A percentile compares a stretch with the other conserved stretches of the same genome.
phyloP scores from a whole-genome alignment of 768 basidiomycete species.

The Coprinellus micaceus region DNA sequence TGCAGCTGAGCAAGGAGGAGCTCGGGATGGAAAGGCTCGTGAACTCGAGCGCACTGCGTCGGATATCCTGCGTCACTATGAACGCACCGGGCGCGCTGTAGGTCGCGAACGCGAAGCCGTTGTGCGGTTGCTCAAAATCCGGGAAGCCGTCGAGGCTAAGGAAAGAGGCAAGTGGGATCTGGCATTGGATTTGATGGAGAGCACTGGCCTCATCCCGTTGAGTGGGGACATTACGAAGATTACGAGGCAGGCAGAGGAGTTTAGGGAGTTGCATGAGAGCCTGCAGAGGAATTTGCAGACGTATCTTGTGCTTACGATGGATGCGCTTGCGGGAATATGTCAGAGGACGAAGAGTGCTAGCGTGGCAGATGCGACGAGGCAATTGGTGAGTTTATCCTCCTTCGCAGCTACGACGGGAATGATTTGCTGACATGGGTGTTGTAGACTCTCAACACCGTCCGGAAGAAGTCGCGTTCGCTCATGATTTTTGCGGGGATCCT shows the following conservation, averaged over 20 bases:
- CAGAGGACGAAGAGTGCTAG: conserved; percentile 68
- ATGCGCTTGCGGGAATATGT: conserved; percentile 79
- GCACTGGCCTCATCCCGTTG: conserved; percentile 82
- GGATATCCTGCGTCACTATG: conserved; percentile 78
- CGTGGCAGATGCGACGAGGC: conserved; percentile 70
- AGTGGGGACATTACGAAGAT: conserved; percentile 82
- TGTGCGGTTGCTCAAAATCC: conserved; percentile 69
- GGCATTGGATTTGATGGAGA: conserved; percentile 88
- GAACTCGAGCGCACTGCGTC: conserved; percentile 69
- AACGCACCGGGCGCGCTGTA: conserved; percentile 66
- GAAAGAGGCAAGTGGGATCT: conserved; percentile 67
- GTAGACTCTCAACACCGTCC: conserved; percentile 61
- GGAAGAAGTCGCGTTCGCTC: conserved; percentile 79
- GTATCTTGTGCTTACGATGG: conserved; percentile 90
- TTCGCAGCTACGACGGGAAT: conserved; percentile 7
- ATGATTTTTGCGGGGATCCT: conserved; percentile 88
- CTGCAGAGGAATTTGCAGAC: conserved; percentile 86
- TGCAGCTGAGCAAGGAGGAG: conserved; percentile 38
- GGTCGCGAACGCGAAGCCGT: conserved; percentile 74
- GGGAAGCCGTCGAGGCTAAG: conserved; percentile 78
- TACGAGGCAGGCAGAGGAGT: conserved; percentile 83
- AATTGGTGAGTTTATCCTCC: conserved; percentile 52
- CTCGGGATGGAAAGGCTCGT: conserved; percentile 55
- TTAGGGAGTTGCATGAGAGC: conserved; percentile 81
- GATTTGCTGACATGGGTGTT: neutral